Evolutionary conservation across 2,329 filamentous ascomycete species (phyloP), one percentile per base, ranked within the genome.

Genomic region (Arachnomyces sp.): DNA sequence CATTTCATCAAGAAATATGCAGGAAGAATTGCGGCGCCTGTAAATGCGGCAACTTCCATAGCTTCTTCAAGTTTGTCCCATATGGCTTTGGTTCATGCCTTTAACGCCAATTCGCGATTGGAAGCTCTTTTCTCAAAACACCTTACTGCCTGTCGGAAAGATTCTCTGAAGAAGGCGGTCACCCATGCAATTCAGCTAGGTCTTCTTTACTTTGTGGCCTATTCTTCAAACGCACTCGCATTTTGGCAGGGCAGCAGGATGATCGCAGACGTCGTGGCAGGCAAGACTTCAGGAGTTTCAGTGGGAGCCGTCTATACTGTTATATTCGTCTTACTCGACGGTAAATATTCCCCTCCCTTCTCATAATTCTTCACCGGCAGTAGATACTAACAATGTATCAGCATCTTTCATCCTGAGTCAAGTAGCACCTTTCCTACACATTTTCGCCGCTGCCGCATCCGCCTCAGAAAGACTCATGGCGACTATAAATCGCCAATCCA

Each of bases 181-280:
- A 65, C 69, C 1, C 66, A 71, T 20, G 79, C 72, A 2, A 51
- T 73, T 0, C 76, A 81, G 52, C 66, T 74, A 7, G 77, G 77
- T 2, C 54, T 72, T 11, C 59, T 81, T 3, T 82, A 80, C 54
- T 81, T 82, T 46, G 73, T 82, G 46, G 74, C 77, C 7, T 82
- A 79, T 48, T 70, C 76, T 1, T 75, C 76, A 3, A 82, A 81
- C 53, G 76, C 74, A 0, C 63, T 82, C 7, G 76, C 77, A 0
- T 82, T 79, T 52, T 82, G 76, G 76, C 72, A 80, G 52, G 79
- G 79, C 28, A 78, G 74, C 43, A 66, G 63, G 31, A 71, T 71
- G 43, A 70, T 77, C 39, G 38, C 57, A 41, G 43, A 55, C 56
- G 43, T 60, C 7, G 67, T 64, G 2, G 65, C 63, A 0, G 32